Conservation (phyloP, 2,329 filamentous ascomycete species). For the Monosporascus sp. region DNA sequence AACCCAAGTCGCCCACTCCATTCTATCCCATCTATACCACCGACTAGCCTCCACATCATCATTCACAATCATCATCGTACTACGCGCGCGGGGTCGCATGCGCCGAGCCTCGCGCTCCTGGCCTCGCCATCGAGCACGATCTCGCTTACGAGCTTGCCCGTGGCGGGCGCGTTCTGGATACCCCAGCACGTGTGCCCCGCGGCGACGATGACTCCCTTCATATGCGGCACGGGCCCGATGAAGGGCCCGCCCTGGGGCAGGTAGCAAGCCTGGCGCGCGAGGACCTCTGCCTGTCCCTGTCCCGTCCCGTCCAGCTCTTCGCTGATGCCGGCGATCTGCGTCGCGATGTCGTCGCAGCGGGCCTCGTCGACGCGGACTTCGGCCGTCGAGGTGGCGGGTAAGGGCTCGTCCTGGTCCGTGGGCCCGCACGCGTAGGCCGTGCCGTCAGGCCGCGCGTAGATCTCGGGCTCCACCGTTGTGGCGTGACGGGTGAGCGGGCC, state of each 20-base stretch:
- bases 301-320: conserved; percentile 41
- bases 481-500: conserved; percentile 17
- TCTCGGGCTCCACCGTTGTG: conserved; percentile 60
- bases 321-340: conserved; percentile 52
- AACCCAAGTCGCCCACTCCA: no score
- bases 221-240: conserved; percentile 58
- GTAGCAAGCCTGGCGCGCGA: conserved; percentile 68
- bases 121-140: conserved; percentile 56
- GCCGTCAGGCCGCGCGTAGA: conserved; percentile 69
- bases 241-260: conserved; percentile 66
- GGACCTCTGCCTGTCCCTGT: conserved; percentile 34
- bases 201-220: conserved; percentile 61
- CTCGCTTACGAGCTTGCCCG: conserved; percentile 60
- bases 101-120: conserved; percentile 50
- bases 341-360: conserved; percentile 64
- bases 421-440: conserved; percentile 71
- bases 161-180: conserved; percentile 73
- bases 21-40: no score
- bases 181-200: conserved; percentile 79
- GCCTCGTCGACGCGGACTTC: conserved; percentile 60
- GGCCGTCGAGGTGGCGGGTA: conserved; percentile 52
- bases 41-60: no score
- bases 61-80: conserved; percentile 11
- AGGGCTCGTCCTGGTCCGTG: conserved; percentile 56
- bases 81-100: conserved; percentile 49